Percentiles rank a stretch among this genome's conserved stretches.
These are phyloP conservation scores for Colletotrichum coccodes DNA, from an alignment of 2,329 filamentous ascomycete species.

Conservation along the genomic window DNA sequence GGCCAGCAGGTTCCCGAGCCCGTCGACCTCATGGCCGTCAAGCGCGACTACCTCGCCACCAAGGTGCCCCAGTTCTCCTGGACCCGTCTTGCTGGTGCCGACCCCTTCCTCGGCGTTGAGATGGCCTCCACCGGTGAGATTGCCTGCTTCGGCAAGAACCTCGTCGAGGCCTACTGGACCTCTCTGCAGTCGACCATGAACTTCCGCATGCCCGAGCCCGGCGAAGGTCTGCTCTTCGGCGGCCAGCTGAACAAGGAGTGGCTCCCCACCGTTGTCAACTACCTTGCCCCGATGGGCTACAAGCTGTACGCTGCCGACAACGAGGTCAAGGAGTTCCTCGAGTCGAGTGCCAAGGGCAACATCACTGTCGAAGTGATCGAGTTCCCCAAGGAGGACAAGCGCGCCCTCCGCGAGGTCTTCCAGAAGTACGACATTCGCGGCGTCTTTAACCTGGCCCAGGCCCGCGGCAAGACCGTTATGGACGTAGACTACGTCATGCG, in stretches of 20 bases:
- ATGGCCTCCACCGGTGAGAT: constrained; percentile 98
- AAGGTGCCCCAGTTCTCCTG: constrained; percentile 99
- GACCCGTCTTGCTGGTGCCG: constrained; percentile 96
- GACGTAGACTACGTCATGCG: constrained; percentile 99
- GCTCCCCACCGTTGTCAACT: constrained; percentile 85
- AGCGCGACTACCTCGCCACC: constrained; percentile 93
- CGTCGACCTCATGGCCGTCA: constrained; percentile 86
- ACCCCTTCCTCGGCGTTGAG: constrained; percentile 97
- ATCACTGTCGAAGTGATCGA: constrained; percentile 89
- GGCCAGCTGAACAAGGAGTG: constrained; percentile 79
- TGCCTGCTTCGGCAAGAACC: constrained; percentile 96
- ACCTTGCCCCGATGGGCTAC: constrained; percentile 89
- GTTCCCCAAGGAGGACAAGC: constrained; percentile 96
- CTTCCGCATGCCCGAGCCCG: constrained; percentile 95
- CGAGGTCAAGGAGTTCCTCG: constrained; percentile 85
- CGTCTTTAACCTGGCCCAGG: constrained; percentile 92
- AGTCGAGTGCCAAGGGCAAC: constrained; percentile 73
- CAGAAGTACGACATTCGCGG: constrained; percentile 96
- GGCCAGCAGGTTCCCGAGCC: constrained; percentile 86
- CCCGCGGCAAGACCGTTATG: constrained; percentile 81
- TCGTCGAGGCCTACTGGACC: constrained; percentile 97
- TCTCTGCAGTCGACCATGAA: constrained; percentile 98
- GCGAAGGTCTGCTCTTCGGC: constrained; percentile 94
- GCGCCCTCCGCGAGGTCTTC: constrained; percentile 93
- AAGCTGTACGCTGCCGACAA: constrained; percentile 89